Evolutionary conservation across 257 asterid species (phyloP), one percentile per base, ranked within the genome.

Genomic region (Fraxinus excelsior): DNA sequence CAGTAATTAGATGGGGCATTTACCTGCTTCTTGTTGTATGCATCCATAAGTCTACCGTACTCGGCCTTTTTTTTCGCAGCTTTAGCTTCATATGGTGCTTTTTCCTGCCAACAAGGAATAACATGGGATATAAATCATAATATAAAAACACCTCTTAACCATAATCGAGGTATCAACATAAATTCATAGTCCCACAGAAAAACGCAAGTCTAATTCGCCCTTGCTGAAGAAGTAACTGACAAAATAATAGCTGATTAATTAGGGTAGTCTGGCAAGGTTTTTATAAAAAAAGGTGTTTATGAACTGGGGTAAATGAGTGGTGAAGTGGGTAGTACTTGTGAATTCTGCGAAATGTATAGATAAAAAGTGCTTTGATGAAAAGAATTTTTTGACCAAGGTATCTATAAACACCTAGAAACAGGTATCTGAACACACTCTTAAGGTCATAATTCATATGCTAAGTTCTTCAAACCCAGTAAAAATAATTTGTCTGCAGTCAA

Each of bases 81-180:
- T 87, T 89, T 95, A 75, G 98, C 96, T 89, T 95, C 99, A 77
- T 79, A 93, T 19, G 98, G 99, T 75, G 98, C 97, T 79, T 95
- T 95, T 80, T 95, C 99, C 99, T 95, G 83, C 82, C 82, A 76
- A 72, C 29, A 71, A 70, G 42, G 69, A 31, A 74, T 25, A 49
- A 67, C 53, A 74, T 25, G 13, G 12, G 60, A 9, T 65, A 69
- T 28, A 71, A 56, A 58, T 13, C 56, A 23, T 53, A 12, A 25
- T 32, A 71, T 3, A 26, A 11, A 82, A 40, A 40, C 74, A 26
- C 34, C 73, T 70, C 49, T 40, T 28, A 44, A 4, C 16, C 37
- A 49, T n/a, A 18, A 35, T 67, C 76, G n/a, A 35, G 67, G 44
- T 14, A 31, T 53, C 80, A n/a, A 77, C 80, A 35, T 69, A 71